phyloP scores from a whole-genome alignment of 192 early-diverging fungal species.

The Coemansia sp. region DNA sequence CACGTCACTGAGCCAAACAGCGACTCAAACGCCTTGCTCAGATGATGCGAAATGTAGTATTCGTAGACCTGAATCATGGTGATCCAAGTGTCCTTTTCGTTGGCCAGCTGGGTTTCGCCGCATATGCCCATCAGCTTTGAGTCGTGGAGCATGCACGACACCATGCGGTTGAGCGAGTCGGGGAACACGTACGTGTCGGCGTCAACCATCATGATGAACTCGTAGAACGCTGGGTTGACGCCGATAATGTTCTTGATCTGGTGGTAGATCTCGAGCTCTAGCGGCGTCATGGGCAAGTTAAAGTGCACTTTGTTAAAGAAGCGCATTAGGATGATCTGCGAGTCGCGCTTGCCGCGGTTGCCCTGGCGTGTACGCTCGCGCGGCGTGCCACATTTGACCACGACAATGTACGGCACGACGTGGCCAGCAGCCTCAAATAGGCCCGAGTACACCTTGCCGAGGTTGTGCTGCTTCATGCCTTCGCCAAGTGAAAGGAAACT shows the following conservation, averaged over 20 bases:
- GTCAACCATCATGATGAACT: conserved; percentile 98
- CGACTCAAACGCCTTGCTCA: conserved; percentile 97
- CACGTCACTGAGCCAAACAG: conserved; percentile 98
- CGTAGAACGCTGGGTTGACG: conserved; percentile 96
- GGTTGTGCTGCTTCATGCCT: conserved; percentile 87
- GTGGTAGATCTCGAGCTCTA: conserved; percentile 98
- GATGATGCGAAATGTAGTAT: conserved; percentile 97
- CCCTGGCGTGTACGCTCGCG: conserved; percentile 85
- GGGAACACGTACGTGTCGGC: conserved; percentile 94
- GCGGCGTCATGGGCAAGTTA: conserved; percentile 86
- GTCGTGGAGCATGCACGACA: conserved; percentile 93
- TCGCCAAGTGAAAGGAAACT: conserved; percentile 86
- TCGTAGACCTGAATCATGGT: conserved; percentile 99
- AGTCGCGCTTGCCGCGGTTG: conserved; percentile 98
- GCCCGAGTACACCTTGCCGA: conserved; percentile 95
- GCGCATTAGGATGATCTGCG: conserved; percentile 96
- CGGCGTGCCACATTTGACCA: conserved; percentile 89
- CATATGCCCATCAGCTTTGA: conserved; percentile 92
- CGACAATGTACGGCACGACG: conserved; percentile 90
- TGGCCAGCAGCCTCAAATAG: conserved; percentile 89
- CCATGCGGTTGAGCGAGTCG: conserved; percentile 94
- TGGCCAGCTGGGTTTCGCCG: conserved; percentile 94
- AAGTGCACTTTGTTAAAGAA: conserved; percentile 97
- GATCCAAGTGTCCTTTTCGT: conserved; percentile 93
- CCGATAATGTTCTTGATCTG: conserved; percentile 99